These are phyloP conservation scores for Albatrellus ellisii DNA, from an alignment of 768 basidiomycete species.

Conservation along the genomic window DNA sequence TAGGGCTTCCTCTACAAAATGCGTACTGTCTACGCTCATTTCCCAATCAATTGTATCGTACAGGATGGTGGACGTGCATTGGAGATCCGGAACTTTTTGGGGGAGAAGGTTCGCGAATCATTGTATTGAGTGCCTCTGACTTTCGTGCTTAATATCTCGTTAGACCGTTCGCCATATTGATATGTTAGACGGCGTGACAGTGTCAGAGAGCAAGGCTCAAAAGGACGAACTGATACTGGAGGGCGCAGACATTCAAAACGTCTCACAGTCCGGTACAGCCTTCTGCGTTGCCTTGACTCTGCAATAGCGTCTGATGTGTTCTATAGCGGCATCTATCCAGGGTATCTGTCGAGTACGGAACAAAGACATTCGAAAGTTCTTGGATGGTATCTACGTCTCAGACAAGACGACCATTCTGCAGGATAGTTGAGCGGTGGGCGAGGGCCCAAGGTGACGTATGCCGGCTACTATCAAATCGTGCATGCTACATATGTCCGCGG, in stretches of 20 bases:
- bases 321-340: conserved; percentile 85
- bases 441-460: no score
- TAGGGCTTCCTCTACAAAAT: conserved; percentile 99
- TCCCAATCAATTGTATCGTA: conserved; percentile 98
- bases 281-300: background rate
- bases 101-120: conserved; percentile 62
- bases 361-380: conserved; percentile 99
- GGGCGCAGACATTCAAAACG: conserved; percentile 93
- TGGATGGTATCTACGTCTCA: conserved; percentile 89
- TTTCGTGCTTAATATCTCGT: background rate
- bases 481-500: conserved; percentile 17
- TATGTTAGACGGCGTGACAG: conserved; percentile 82
- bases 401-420: conserved; percentile 59
- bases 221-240: conserved; percentile 92
- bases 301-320: conserved; percentile 6
- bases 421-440: no score
- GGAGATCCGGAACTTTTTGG: conserved; percentile 93
- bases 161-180: conserved; percentile 84
- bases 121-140: background rate
- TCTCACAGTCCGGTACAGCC: conserved; percentile 81
- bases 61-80: conserved; percentile 56
- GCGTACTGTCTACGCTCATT: conserved; percentile 99
- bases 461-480: conserved; percentile 16
- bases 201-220: conserved; percentile 79
- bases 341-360: conserved; percentile 94